Conservation (phyloP, 495 filamentous ascomycete species). For the Viridothelium virens region DNA sequence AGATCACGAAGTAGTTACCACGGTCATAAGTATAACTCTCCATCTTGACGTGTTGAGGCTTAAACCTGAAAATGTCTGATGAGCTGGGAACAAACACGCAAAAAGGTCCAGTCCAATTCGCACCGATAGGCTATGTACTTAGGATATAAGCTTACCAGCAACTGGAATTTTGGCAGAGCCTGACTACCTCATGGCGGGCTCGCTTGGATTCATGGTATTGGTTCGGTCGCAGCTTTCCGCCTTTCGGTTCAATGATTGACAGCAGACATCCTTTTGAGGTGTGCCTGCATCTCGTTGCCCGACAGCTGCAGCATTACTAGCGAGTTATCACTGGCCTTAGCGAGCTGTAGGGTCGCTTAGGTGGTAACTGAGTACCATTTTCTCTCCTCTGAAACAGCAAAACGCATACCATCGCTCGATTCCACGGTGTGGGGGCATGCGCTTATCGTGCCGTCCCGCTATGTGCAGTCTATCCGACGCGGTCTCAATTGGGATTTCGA, state of each 20-base stretch:
- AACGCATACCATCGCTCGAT: slow-evolving; percentile 7
- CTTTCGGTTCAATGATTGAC: not conserved
- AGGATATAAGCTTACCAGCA: not conserved
- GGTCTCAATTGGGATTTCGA: not conserved
- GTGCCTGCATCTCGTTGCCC: not conserved
- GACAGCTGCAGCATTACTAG: not conserved
- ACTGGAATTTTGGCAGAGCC: not conserved
- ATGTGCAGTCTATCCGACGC: not conserved
- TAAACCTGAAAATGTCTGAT: not conserved
- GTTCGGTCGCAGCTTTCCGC: not conserved
- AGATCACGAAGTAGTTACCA: not conserved
- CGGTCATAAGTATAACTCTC: slow-evolving; percentile 9
- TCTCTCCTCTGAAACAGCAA: not conserved
- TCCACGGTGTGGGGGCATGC: not conserved
- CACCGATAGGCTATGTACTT: not conserved
- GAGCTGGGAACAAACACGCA: not conserved
- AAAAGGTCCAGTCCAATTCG: not conserved
- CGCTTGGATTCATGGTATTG: not conserved
- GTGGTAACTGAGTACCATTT: not conserved
- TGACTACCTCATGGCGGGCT: not conserved
- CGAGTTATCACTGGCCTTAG: not conserved
- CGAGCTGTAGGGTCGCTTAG: not conserved
- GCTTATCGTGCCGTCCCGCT: not conserved
- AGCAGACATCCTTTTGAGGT: not conserved
- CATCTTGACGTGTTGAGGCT: not conserved